Conservation (phyloP, 2,329 filamentous ascomycete genomes). For the Aspergillus sp. region DNA sequence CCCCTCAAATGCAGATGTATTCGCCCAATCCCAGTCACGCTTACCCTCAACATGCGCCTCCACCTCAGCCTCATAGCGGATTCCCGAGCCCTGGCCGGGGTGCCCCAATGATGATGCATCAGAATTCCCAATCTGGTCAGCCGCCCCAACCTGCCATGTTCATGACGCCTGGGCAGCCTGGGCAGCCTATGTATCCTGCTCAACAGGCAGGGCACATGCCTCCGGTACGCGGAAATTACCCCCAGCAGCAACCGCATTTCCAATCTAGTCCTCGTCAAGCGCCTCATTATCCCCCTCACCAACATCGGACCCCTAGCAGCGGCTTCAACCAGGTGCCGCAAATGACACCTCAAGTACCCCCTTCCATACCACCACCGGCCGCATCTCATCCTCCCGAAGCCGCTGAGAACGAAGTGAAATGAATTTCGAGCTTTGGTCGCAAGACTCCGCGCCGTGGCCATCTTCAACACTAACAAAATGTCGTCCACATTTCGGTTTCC, state of each 20-base stretch:
- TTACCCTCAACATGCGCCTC: constrained; percentile 49
- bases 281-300: constrained; percentile 56
- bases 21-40: constrained; percentile 67
- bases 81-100: constrained; percentile 84
- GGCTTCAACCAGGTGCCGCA: constrained; percentile 46
- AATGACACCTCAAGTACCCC: constrained; percentile 37
- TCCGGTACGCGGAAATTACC: constrained; percentile 54
- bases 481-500: constrained; percentile 2
- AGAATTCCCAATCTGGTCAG: constrained; percentile 88
- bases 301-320: constrained; percentile 51
- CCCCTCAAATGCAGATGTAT: constrained; percentile 76
- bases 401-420: constrained; percentile 44
- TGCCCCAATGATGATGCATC: constrained; percentile 89
- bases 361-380: constrained; percentile 28
- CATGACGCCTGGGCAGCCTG: constrained; percentile 70
- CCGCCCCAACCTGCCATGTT: constrained; percentile 59
- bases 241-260: constrained; percentile 56
- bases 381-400: constrained; percentile 36
- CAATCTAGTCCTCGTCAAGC: constrained; percentile 58
- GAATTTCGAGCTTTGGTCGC: constrained; percentile 14
- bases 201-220: constrained; percentile 64
- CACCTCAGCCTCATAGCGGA: constrained; percentile 56
- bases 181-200: constrained; percentile 64
- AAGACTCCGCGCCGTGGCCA: constrained; percentile 2
- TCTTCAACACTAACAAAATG: constrained; percentile 2